Percentiles rank a stretch among this genome's conserved stretches.
phyloP scores from a whole-genome alignment of 2,329 filamentous ascomycete species.

The Scytalidium sp. region DNA sequence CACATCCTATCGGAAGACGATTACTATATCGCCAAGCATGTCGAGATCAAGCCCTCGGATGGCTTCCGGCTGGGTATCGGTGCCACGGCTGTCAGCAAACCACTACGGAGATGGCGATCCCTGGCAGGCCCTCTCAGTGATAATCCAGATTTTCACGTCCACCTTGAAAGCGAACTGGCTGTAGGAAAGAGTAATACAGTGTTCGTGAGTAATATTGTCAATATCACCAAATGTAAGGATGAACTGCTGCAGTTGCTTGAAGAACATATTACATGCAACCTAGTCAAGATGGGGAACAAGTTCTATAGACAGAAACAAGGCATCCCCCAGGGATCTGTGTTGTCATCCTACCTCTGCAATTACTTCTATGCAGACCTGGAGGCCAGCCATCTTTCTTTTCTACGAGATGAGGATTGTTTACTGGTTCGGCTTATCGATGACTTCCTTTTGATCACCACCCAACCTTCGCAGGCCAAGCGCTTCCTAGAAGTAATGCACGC shows the following conservation, averaged over 20 bases:
- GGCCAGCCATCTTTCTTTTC: conserved; percentile 62
- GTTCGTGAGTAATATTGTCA: conserved; percentile 69
- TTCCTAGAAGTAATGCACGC: conserved; percentile 81
- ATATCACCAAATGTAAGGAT: conserved; percentile 52
- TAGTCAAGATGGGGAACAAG: conserved; percentile 85
- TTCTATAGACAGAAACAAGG: conserved; percentile 84
- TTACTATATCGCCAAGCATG: conserved; percentile 74
- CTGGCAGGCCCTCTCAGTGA: conserved; percentile 24
- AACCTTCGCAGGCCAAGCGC: conserved; percentile 59
- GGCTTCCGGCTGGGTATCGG: conserved; percentile 10
- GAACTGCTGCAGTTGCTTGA: conserved; percentile 67
- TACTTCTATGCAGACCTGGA: conserved; percentile 95
- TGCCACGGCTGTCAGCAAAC: conserved; percentile 11
- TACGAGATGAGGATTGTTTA: conserved; percentile 56
- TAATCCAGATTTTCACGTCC: conserved; percentile 25
- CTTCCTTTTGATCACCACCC: conserved; percentile 81
- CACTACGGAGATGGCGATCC: conserved; percentile 24
- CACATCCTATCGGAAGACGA: conserved; percentile 52
- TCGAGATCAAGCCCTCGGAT: conserved; percentile 59
- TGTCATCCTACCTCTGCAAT: conserved; percentile 87
- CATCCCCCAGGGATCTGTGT: conserved; percentile 88
- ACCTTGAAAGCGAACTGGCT: conserved; percentile 18
- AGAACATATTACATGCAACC: conserved; percentile 79
- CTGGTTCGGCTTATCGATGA: conserved; percentile 87
- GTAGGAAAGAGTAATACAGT: conserved; percentile 58